Evolutionary conservation across 1,284 basidiomycete species (phyloP), one percentile per base, ranked within the genome.

Genomic region (Melampsora occidentalis): DNA sequence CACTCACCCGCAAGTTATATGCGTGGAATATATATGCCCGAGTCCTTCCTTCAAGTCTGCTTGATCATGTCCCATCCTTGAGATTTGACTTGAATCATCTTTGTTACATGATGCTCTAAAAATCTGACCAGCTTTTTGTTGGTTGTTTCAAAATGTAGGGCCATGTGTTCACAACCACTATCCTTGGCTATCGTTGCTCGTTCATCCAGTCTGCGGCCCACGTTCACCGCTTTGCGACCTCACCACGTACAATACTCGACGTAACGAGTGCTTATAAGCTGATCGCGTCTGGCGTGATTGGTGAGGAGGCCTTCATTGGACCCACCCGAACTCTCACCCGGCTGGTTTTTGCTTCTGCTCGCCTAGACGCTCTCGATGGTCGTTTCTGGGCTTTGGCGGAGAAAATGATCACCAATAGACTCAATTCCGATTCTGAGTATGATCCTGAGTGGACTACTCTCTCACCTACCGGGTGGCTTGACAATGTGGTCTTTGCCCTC

Each of bases 301-400:
- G 73, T 35, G 57, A 68, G 61, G 73, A 76, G 33, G 73, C 73
- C n/a, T 76, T 76, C 42, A 62, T 76, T 53, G 73, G 73, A 25
- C 73, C 67, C 39, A 76, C 73, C 14, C 67, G 62, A 57, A 62
- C 68, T 48, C 67, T 75, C 51, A 49, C 64, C 14, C 71, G 66
- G 66, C 51, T 75, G n/a, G 71, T 69, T 39, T 61, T 76, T 48
- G 59, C 73, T 28, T 59, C 53, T 62, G 33, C 39, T 16, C 57
- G 73, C n/a, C 31, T 48, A 51, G 66, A 76, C n/a, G 35, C 42
- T 33, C 73, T 76, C 49, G 53, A 69, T 46, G 20, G 62, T 18
- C 46, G 57, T 33, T 66, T 76, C 48, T 76, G 73, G 73, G 48
- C 31, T 7, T 63, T 76, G n/a, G 46, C 73, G 4, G 67, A 69